Percentiles rank a stretch among this genome's conserved stretches.
Evolutionary conservation across 352 stramenopile species (phyloP).

Genomic region (Lagenidium giganteum): DNA sequence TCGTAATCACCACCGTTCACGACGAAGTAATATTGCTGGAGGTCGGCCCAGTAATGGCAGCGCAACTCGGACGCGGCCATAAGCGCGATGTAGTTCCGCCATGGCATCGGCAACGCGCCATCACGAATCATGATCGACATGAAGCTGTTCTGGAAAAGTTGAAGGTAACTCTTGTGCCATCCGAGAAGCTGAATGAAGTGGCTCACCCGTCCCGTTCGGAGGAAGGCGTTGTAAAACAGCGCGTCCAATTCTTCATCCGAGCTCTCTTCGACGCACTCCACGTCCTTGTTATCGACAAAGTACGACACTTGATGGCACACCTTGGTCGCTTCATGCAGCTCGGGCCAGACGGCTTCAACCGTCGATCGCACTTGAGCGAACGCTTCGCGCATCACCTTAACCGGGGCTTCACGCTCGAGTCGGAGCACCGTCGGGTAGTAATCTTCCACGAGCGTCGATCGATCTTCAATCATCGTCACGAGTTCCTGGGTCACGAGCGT

Average conservation of each 20-base stretch:
- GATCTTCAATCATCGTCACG: constrained; percentile 37
- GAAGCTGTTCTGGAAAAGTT: constrained; percentile 59
- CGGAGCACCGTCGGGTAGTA: constrained; percentile 71
- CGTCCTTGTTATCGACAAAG: constrained; percentile 45
- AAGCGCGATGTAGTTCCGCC: constrained; percentile 80
- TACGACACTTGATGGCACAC: constrained; percentile 46
- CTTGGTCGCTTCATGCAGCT: constrained; percentile 11
- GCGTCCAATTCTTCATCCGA: constrained; percentile 41
- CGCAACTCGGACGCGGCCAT: constrained; percentile 76
- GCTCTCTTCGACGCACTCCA: constrained; percentile 24
- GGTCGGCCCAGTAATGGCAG: constrained; percentile 74
- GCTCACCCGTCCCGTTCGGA: constrained; percentile 64
- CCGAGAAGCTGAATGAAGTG: constrained; percentile 73
- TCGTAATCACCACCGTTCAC: constrained; percentile 72
- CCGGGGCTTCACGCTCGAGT: constrained; percentile 59
- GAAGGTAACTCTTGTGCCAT: constrained; percentile 77
- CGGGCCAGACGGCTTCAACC: constrained; percentile 20
- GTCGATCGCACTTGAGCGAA: constrained; percentile 37
- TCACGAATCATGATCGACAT: constrained; percentile 70
- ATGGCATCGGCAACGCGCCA: constrained; percentile 72
- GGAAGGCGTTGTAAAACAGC: constrained; percentile 55
- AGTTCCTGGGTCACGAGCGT: constrained; percentile 46
- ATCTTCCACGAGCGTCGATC: constrained; percentile 34
- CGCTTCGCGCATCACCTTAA: constrained; percentile 52
- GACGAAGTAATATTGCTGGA: constrained; percentile 83